A percentile compares a stretch with the other conserved stretches of the same genome.
phyloP scores from a whole-genome alignment of 1,284 basidiomycete genomes.

The Lignosus rhinocerotis region DNA sequence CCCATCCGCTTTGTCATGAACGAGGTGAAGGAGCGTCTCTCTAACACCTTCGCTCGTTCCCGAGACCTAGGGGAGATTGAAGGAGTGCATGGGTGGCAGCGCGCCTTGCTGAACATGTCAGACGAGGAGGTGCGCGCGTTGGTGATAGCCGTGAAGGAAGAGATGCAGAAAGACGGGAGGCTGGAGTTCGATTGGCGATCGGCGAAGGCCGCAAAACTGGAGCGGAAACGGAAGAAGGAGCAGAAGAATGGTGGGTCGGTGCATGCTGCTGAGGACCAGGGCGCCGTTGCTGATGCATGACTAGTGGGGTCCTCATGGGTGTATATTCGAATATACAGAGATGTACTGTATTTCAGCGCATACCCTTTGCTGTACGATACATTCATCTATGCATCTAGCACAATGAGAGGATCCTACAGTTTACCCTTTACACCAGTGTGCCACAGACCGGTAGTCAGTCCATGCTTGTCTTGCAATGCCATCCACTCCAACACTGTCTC shows the following conservation, averaged over 20 bases:
- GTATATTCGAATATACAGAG: background rate
- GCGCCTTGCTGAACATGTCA: constrained; percentile 27
- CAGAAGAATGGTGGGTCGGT: background rate
- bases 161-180: constrained; percentile 26
- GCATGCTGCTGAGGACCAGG: background rate
- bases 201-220: constrained; percentile 23
- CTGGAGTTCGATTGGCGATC: constrained; percentile 25
- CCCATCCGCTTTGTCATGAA: constrained; percentile 53
- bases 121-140: constrained; percentile 28
- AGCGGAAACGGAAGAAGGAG: constrained; percentile 15
- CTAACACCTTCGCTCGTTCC: background rate
- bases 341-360: background rate
- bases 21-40: constrained; percentile 39
- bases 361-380: background rate
- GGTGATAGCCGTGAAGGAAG: constrained; percentile 29
- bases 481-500: constrained; percentile 66
- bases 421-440: constrained; percentile 42
- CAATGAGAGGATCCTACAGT: background rate
- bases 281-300: background rate
- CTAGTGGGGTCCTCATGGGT: background rate
- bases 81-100: constrained; percentile 28
- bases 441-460: constrained; percentile 59
- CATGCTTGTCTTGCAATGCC: constrained; percentile 41
- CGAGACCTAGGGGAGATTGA: background rate
- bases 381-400: background rate